These are phyloP conservation scores for Plasmopara muralis DNA, from an alignment of 352 stramenopile species.

Conservation along the genomic window DNA sequence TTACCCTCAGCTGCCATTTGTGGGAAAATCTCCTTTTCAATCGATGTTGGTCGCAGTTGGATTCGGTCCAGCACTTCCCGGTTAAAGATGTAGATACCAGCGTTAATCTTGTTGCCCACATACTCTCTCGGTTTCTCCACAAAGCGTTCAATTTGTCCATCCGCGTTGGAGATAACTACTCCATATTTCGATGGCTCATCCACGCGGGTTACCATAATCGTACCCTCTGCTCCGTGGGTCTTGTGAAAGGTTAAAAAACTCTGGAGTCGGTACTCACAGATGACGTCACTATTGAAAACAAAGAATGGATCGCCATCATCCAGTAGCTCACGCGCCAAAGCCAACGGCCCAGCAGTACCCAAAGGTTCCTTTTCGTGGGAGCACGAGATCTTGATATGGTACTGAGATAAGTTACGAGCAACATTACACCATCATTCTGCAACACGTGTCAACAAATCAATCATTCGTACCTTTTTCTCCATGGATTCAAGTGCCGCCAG, in stretches of 20 bases:
- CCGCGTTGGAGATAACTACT: conserved; percentile 68
- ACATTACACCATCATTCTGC: conserved; percentile 1
- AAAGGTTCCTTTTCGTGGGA: conserved; percentile 82
- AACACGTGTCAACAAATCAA: conserved; percentile 4
- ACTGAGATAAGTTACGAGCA: conserved; percentile 32
- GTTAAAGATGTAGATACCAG: conserved; percentile 88
- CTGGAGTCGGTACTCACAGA: conserved; percentile 78
- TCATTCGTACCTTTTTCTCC: conserved; percentile 55
- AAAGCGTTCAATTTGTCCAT: conserved; percentile 85
- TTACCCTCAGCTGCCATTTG: conserved; percentile 85
- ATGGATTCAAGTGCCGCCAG: conserved; percentile 69
- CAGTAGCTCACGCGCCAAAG: conserved; percentile 73
- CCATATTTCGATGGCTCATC: conserved; percentile 88
- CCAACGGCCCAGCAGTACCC: conserved; percentile 76
- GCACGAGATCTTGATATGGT: conserved; percentile 87
- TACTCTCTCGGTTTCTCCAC: conserved; percentile 87
- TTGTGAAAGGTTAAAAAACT: conserved; percentile 79
- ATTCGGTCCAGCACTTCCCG: conserved; percentile 84
- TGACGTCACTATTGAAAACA: conserved; percentile 88
- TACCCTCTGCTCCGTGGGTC: conserved; percentile 70
- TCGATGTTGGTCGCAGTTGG: conserved; percentile 82
- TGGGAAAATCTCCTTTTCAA: conserved; percentile 88
- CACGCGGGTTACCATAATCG: conserved; percentile 77
- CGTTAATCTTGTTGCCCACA: conserved; percentile 89
- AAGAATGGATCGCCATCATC: conserved; percentile 86